Evolutionary conservation across 2,329 filamentous ascomycete genomes (phyloP).

Genomic region (Venturia pyrina): DNA sequence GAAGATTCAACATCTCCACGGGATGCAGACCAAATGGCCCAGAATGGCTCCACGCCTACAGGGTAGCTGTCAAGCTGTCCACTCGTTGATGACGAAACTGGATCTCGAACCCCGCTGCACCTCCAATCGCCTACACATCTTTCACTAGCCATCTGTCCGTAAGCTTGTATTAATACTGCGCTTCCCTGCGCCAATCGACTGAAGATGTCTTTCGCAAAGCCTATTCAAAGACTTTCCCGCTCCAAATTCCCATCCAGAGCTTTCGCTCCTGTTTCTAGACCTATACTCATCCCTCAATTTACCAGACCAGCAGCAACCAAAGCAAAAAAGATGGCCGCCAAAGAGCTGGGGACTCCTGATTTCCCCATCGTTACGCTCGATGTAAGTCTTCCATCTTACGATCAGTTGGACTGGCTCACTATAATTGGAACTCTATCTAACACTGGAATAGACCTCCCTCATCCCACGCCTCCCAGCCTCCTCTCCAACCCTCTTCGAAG

Average conservation of each 20-base stretch:
- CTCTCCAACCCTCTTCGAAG: slow-evolving; percentile 65
- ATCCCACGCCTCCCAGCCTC: slow-evolving; percentile 59
- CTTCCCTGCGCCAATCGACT: not conserved
- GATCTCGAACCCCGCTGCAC: not conserved
- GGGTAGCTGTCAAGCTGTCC: too few relatives aligned
- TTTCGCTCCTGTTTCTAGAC: not conserved
- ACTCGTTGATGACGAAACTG: not conserved
- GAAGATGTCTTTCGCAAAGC: not conserved
- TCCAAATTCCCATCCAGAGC: not conserved
- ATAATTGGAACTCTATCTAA: not conserved
- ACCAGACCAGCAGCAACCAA: not conserved
- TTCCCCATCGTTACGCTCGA: slow-evolving; percentile 9
- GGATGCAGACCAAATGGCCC: not conserved
- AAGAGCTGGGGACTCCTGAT: slow-evolving; percentile 7
- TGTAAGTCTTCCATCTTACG: not conserved
- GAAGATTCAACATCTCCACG: not conserved
- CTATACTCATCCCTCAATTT: not conserved
- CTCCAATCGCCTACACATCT: not conserved
- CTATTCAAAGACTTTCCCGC: not conserved
- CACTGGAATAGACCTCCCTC: slow-evolving; percentile 46
- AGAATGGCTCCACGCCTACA: not conserved
- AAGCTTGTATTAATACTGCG: not conserved
- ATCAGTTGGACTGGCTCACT: too few relatives aligned
- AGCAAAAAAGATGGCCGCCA: slow-evolving; percentile 6
- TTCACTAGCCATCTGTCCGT: not conserved